Evolutionary conservation across 257 asterid genomes (phyloP).

Genomic region (Gentiana macrophylla): DNA sequence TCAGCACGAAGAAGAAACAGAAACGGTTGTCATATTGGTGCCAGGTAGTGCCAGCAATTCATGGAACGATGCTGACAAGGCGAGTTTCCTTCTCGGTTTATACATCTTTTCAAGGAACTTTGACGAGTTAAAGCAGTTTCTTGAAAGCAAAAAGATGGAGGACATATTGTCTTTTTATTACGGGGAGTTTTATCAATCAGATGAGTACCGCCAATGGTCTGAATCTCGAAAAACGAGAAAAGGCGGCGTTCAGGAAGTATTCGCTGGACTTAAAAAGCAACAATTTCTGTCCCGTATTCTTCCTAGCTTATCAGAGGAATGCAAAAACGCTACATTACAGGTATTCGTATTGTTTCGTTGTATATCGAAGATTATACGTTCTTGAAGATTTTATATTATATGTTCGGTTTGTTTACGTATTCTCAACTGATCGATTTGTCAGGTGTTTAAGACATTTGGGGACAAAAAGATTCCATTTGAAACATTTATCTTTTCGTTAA

Average conservation of each 20-base stretch:
- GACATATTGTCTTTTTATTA: slow-evolving; percentile 46
- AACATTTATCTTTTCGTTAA: slow-evolving; percentile 36
- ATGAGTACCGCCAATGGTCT: slow-evolving; percentile 51
- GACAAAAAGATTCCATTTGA: too few relatives aligned
- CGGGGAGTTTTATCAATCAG: slow-evolving; percentile 46
- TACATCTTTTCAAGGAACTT: slow-evolving; percentile 59
- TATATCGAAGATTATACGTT: too few relatives aligned
- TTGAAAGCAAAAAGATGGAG: slow-evolving; percentile 40
- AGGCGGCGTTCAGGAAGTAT: slow-evolving; percentile 49
- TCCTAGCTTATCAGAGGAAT: slow-evolving; percentile 34
- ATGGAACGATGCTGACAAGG: slow-evolving; percentile 52
- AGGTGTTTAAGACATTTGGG: too few relatives aligned
- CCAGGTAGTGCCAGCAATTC: slow-evolving; percentile 29
- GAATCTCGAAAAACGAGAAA: slow-evolving; percentile 40
- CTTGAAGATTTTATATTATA: too few relatives aligned
- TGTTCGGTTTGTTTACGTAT: too few relatives aligned
- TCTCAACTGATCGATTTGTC: too few relatives aligned
- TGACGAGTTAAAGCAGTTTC: slow-evolving; percentile 34
- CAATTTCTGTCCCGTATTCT: slow-evolving; percentile 49
- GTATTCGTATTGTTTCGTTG: slow-evolving; percentile 13
- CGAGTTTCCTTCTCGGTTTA: slow-evolving; percentile 44
- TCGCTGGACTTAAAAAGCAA: slow-evolving; percentile 64
- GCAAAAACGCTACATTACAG: slow-evolving; percentile 35
- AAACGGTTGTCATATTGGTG: slow-evolving; percentile 13
- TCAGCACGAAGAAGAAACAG: too few relatives aligned